Conservation (phyloP, 352 stramenopile species). For the Pythium diclinum region DNA sequence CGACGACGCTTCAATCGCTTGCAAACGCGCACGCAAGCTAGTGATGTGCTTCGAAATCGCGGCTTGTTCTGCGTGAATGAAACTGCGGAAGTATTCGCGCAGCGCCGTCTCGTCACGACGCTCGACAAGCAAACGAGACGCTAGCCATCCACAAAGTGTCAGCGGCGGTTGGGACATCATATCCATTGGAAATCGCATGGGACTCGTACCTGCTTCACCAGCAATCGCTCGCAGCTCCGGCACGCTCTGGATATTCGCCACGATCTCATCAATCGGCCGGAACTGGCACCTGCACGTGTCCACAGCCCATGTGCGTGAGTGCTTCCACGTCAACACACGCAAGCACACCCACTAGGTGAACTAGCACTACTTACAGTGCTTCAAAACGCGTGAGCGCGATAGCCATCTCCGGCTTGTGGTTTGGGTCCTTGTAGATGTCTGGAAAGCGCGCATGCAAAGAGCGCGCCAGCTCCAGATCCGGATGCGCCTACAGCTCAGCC, state of each 20-base stretch:
- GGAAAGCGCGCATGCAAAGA: constrained; percentile 86
- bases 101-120: constrained; percentile 44
- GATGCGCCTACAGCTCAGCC: constrained; percentile 49
- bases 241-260: constrained; percentile 78
- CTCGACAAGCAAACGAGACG: constrained; percentile 34
- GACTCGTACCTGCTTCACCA: constrained; percentile 33
- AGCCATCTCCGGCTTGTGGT: constrained; percentile 99
- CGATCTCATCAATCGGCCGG: constrained; percentile 91
- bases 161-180: neutral
- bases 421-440: constrained; percentile 95
- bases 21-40: constrained; percentile 74
- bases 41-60: constrained; percentile 71
- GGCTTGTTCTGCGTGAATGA: constrained; percentile 72
- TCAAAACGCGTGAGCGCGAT: constrained; percentile 97
- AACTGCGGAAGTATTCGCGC: constrained; percentile 70
- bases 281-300: constrained; percentile 79
- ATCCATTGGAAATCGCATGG: neutral
- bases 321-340: neutral
- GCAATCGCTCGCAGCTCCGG: constrained; percentile 88
- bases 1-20: constrained; percentile 19
- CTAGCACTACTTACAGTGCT: constrained; percentile 57
- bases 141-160: constrained; percentile 16
- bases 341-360: too few species aligned
- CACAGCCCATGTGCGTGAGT: constrained; percentile 11
- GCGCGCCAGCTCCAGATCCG: constrained; percentile 75